Evolutionary conservation across 2,329 filamentous ascomycete genomes (phyloP), one percentile per base, ranked within the genome.

Genomic region (Botrytis cinerea): DNA sequence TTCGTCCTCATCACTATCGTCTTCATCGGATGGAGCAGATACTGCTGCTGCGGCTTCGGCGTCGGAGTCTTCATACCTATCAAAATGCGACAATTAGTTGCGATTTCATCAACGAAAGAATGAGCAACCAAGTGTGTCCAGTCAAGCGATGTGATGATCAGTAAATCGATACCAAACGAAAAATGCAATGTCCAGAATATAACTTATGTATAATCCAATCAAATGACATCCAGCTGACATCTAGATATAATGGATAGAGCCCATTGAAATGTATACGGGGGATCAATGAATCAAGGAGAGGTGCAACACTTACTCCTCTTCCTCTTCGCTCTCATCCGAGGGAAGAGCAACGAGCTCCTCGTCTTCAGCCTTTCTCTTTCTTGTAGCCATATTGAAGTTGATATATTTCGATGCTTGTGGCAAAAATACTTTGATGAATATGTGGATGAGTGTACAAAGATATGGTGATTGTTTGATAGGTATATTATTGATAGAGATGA

Each of bases 1-100:
- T 71, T 83, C 81, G 40, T 82, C 79, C 73, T 81, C 80, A 48
- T 79, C 81, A 76, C 81, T 77, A 76, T 80, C 78, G 74, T 78
- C 79, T 64, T 74, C 77, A 70, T 78, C 77, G 73, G 76, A 74
- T 74, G 80, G 32, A 38, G 69, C 59, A 40, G 69, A 71, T 6
- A 40, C 43, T 14, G 40, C 57, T 40, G 46, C 60, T 72, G n/a
- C 32, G 28, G 35, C 78, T 71, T 79, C 76, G 70, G 77, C 77
- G 75, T 81, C 77, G 72, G 80, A 78, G 75, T 81, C 81, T 75
- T 84, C 78, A 64, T 80, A 80, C 62, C 79, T 80, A 72, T 70
- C 32, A 63, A 35, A 38, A 32, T 16, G 46, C 40, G 4, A 68
- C 22, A 2, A 66, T 78, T 69, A 79, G 78, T 71, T 54, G 64